Conservation (phyloP, 2,329 filamentous ascomycete genomes). For the Acrocalymma vagum region DNA sequence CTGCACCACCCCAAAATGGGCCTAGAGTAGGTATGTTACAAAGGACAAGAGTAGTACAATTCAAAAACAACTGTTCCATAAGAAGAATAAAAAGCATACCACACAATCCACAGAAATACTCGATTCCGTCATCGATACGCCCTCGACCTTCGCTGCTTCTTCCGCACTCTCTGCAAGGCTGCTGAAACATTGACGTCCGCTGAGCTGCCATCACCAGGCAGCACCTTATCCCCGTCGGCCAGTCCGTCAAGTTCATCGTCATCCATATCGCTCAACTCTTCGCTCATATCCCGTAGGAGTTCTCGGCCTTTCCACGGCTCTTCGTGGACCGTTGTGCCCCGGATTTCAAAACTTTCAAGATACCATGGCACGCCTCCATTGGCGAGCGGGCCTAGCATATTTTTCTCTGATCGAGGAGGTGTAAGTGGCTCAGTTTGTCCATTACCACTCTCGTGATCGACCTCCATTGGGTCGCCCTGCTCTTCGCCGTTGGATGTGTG, state of each 20-base stretch:
- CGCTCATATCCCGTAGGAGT: slow-evolving; percentile 76
- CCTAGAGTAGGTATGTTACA: slow-evolving; percentile 27
- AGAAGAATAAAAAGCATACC: slow-evolving; percentile 5
- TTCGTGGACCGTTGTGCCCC: slow-evolving; percentile 79
- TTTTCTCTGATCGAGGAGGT: slow-evolving; percentile 67
- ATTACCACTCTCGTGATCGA: slow-evolving; percentile 23
- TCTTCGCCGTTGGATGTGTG: slow-evolving; percentile 24
- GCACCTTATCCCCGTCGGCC: slow-evolving; percentile 42
- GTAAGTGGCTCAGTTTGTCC: slow-evolving; percentile 63
- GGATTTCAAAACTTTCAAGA: slow-evolving; percentile 78
- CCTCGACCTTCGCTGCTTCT: slow-evolving; percentile 39
- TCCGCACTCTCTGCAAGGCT: slow-evolving; percentile 37
- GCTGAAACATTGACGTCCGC: slow-evolving; percentile 32
- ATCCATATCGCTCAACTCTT: slow-evolving; percentile 90
- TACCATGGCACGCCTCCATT: slow-evolving; percentile 88
- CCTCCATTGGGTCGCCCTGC: slow-evolving; percentile 27
- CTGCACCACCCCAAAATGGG: slow-evolving; percentile 17
- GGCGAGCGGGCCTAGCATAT: slow-evolving; percentile 55
- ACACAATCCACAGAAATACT: slow-evolving; percentile 2
- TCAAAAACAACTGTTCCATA: too few species aligned
- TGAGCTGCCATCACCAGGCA: slow-evolving; percentile 29
- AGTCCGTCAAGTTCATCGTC: slow-evolving; percentile 83
- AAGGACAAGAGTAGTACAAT: slow-evolving; percentile 28
- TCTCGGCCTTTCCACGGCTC: slow-evolving; percentile 79
- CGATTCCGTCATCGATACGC: slow-evolving; percentile 25